Evolutionary conservation across 2,329 filamentous ascomycete genomes (phyloP).

Genomic region (Cytospora piceicola): DNA sequence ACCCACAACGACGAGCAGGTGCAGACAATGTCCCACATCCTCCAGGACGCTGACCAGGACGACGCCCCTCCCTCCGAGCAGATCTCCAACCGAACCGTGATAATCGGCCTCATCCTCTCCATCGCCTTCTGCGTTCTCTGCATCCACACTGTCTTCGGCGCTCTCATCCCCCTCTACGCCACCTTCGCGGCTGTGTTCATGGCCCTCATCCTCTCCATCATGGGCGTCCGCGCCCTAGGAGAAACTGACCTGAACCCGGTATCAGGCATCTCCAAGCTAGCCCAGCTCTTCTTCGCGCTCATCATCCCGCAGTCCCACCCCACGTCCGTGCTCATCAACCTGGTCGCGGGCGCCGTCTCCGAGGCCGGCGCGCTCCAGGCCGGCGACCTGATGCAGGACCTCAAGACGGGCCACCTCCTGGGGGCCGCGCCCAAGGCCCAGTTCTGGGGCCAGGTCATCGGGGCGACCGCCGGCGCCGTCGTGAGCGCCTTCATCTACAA

Average conservation of each 20-base stretch:
- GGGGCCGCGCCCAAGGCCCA: conserved; percentile 92
- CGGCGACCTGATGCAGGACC: conserved; percentile 93
- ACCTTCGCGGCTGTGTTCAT: conserved; percentile 81
- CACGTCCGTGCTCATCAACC: conserved; percentile 91
- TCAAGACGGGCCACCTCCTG: conserved; percentile 93
- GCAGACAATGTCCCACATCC: conserved; percentile 28
- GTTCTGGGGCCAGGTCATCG: conserved; percentile 95
- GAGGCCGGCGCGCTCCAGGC: conserved; percentile 76
- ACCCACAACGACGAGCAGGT: conserved; percentile 34
- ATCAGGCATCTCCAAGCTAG: conserved; percentile 94
- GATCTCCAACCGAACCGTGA: conserved; percentile 71
- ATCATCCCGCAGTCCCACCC: conserved; percentile 80
- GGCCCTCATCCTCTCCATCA: conserved; percentile 77
- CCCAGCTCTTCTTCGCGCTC: conserved; percentile 91
- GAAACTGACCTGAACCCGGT: conserved; percentile 97
- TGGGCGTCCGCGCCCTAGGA: conserved; percentile 70
- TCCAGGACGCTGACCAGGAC: conserved; percentile 55
- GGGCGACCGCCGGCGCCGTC: conserved; percentile 82
- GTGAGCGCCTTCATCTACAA: conserved; percentile 86
- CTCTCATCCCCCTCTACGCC: conserved; percentile 77
- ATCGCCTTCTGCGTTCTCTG: conserved; percentile 78
- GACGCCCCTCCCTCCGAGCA: conserved; percentile 87
- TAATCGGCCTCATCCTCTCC: conserved; percentile 75
- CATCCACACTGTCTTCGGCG: conserved; percentile 82
- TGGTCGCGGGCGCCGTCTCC: conserved; percentile 83